A percentile compares a stretch with the other conserved stretches of the same genome.
These are phyloP conservation scores for Blastocystis sp. DNA, from an alignment of 352 stramenopile species.

Conservation along the genomic window DNA sequence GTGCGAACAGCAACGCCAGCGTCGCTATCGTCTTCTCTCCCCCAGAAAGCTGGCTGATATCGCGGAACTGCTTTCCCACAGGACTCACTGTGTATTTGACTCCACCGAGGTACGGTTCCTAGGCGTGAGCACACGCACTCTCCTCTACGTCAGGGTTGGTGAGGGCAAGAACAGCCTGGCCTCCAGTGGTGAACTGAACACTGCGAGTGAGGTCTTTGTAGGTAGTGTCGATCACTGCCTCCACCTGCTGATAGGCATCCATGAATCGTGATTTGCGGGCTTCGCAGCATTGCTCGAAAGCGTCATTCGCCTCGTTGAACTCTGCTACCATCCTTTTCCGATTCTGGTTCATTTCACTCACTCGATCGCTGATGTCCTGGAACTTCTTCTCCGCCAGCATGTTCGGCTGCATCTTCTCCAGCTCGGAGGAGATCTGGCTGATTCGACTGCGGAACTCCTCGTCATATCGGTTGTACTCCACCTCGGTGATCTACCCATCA, in stretches of 20 bases:
- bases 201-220: constrained; percentile 79
- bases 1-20: constrained; percentile 95
- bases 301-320: constrained; percentile 39
- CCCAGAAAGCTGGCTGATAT: constrained; percentile 95
- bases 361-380: constrained; percentile 51
- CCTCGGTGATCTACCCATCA: constrained; percentile 73
- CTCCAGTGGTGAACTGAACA: constrained; percentile 67
- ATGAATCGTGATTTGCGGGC: constrained; percentile 70
- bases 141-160: constrained; percentile 94
- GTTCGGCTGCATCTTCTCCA: constrained; percentile 92
- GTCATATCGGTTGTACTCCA: constrained; percentile 69
- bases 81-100: constrained; percentile 99
- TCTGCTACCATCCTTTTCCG: constrained; percentile 6
- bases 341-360: constrained; percentile 37
- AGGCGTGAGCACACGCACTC: constrained; percentile 75
- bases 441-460: constrained; percentile 68
- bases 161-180: constrained; percentile 72
- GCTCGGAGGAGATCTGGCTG: constrained; percentile 70
- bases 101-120: constrained; percentile 90
- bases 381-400: constrained; percentile 78
- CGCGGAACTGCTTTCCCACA: constrained; percentile 94
- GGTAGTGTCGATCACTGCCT: constrained; percentile 83
- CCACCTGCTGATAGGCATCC: constrained; percentile 88
- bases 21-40: constrained; percentile 97
- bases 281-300: constrained; percentile 64